Evolutionary conservation across 169 alveolate genomes (phyloP), one percentile per base, ranked within the genome.

Genomic region (Babesia caballi): DNA sequence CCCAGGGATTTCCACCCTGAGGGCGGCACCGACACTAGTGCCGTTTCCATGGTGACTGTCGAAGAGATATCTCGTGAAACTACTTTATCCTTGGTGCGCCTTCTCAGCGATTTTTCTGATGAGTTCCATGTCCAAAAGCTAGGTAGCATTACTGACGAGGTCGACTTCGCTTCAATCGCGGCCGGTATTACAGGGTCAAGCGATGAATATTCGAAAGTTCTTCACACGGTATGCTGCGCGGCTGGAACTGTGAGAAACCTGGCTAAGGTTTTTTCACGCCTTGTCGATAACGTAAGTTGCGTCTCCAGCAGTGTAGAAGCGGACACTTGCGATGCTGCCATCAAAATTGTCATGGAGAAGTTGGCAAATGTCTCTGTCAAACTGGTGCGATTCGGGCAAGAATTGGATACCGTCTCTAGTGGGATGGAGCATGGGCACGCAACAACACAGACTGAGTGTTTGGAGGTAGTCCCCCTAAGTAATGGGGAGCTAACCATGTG

Each of bases 71-170:
- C 66, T 4, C n/a, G 36, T 4, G 57, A 38, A 1, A 53, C 56
- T 0, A 40, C 47, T 33, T 6, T 23, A 1, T 54, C 68, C 4
- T 19, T 67, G 54, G 28, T 52, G n/a, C 23, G 36, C 35, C 73
- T 23, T 4, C 50, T 63, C 35, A 6, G 38, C 23, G 23, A 35
- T 21, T 35, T 63, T 17, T 12, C 59, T 0, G 60, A 40, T 15
- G 50, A 33, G 15, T 40, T 32, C 17, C 19, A 21, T 3, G 28
- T 49, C 35, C 44, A 49, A 36, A 11, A 19, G 14, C 58, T 47
- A 7, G 46, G 52, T 42, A 50, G 56, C 44, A 44, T 54, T 15
- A 52, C 78, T 14, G 67, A 53, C 21, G 78, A 67, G 27, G 66
- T 67, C 28, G 78, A 50, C 25, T 27, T 53, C 21, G 33, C 44